A percentile compares a stretch with the other conserved stretches of the same genome.
phyloP scores from a whole-genome alignment of 257 asterid genomes.

The Striga asiatica region DNA sequence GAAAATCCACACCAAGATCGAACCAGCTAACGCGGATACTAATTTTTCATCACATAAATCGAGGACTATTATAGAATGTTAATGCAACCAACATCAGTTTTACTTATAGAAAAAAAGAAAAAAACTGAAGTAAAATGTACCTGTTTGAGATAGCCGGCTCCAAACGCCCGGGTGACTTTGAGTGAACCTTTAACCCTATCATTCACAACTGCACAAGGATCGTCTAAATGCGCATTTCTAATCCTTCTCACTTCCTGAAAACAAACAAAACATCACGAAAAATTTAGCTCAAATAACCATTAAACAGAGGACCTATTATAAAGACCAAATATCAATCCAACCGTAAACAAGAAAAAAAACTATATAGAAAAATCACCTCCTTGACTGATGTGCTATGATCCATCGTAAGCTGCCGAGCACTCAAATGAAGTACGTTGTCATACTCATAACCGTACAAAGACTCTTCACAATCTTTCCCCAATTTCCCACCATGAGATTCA shows the following conservation, averaged over 20 bases:
- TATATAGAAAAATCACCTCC: no score
- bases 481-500: no score
- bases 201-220: slow-evolving; percentile 50
- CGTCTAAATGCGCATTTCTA: slow-evolving; percentile 59
- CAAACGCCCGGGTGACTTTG: no score
- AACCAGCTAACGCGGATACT: no score
- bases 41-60: no score
- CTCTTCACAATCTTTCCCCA: slow-evolving; percentile 3
- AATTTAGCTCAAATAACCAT: neutral
- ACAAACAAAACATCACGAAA: neutral
- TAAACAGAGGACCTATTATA: slow-evolving; percentile 7
- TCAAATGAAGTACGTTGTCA: slow-evolving; percentile 37
- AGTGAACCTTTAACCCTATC: slow-evolving; percentile 82
- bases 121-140: no score
- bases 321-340: neutral
- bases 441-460: slow-evolving; percentile 39
- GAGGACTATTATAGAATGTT: no score
- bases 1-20: no score
- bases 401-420: slow-evolving; percentile 61
- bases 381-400: slow-evolving; percentile 72
- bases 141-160: slow-evolving; percentile 78
- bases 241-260: slow-evolving; percentile 71
- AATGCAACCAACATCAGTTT: no score
- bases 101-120: no score
- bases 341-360: no score